Evolutionary conservation across 1,284 basidiomycete genomes (phyloP).

Genomic region (Porphyrellus sp.): DNA sequence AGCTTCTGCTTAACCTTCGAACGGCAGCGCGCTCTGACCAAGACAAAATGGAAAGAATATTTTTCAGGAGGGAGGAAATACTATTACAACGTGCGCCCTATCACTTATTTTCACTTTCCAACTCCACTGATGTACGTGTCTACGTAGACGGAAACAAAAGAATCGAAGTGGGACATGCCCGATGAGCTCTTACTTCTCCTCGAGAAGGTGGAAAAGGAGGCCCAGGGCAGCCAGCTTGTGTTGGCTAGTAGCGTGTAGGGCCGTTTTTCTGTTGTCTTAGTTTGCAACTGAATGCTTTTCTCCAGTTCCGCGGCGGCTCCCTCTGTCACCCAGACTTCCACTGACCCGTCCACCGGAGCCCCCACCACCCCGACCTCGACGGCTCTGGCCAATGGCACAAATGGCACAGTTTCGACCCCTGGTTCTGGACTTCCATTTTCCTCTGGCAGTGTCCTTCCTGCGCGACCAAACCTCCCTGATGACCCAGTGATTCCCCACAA

Average conservation of each 20-base stretch:
- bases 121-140: neutral
- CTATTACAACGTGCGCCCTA: constrained; percentile 76
- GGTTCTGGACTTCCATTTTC: constrained; percentile 57
- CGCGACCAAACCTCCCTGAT: constrained; percentile 75
- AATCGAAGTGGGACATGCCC: constrained; percentile 97
- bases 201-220: constrained; percentile 80
- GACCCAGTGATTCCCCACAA: constrained; percentile 85
- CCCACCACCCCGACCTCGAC: constrained; percentile 15
- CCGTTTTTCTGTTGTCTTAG: neutral
- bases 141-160: constrained; percentile 70
- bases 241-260: constrained; percentile 33
- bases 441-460: constrained; percentile 59
- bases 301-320: constrained; percentile 19
- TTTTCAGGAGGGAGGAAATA: constrained; percentile 87
- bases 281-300: neutral
- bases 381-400: constrained; percentile 41
- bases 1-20: constrained; percentile 11
- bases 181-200: constrained; percentile 79
- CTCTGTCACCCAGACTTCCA: constrained; percentile 9
- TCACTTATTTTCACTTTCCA: neutral
- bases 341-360: constrained; percentile 1
- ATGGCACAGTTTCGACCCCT: constrained; percentile 47
- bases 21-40: constrained; percentile 73
- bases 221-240: constrained; percentile 37
- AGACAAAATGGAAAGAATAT: constrained; percentile 93